Evolutionary conservation across 441 rosid species (phyloP), one percentile per base, ranked within the genome.

Genomic region (Gossypium trilobum): DNA sequence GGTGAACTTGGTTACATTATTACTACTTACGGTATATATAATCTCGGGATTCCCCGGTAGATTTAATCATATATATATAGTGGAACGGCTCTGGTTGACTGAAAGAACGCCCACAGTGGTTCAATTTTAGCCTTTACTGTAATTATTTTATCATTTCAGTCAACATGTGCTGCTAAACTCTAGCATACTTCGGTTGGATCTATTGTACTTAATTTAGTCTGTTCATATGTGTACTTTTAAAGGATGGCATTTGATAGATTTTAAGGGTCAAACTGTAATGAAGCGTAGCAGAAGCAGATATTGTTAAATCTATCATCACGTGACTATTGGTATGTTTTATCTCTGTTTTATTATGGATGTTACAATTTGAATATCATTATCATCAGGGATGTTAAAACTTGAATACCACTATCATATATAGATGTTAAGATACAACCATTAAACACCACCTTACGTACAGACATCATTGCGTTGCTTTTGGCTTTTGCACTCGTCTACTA

Each of bases 1-100:
- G 70, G 25, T 59, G 71, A 73, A 76, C 72, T 74, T 50, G 57
- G 50, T 16, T 50, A 52, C 71, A 50, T 13, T 4, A 14, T 31
- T 33, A 2, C 68, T 60, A 5, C 10, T 16, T 0, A 1, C 4
- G 14, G 19, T 22, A 54, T 17, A 20, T 63, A 20, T 68, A 25
- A 19, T 44, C 19, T 66, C 51, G 56, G 50, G 66, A 23, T 80
- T 46, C 17, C 71, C 27, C 59, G 27, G 27, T 56, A 68, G 74
- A 6, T 44, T 8, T 72, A 9, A 70, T 60, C 73, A 42, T n/a
- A 63, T 71, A 27, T 50, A 16, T 73, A 56, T 50, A 16, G 48
- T 60, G 19, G 65, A 27, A 36, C 48, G 48, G n/a, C n/a, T 42
- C 48, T 10, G 48, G n/a, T 42, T 9, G 48, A 42, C 13, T 10